Evolutionary conservation across 75 land plant species (phyloP).

Genomic region (Pinus taeda): DNA sequence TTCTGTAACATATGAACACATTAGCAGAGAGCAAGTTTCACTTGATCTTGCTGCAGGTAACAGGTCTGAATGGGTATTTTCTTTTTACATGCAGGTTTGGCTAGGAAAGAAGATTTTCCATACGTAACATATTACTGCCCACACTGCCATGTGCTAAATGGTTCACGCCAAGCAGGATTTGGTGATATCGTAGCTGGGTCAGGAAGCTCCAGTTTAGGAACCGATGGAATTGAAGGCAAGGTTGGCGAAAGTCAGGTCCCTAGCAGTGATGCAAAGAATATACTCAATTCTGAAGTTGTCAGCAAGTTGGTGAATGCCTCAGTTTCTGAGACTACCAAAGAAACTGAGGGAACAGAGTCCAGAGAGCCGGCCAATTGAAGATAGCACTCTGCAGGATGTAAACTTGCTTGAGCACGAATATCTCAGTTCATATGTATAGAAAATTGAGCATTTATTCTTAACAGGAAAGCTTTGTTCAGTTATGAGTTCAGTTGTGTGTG

Average conservation of each 20-base stretch:
- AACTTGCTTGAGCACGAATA: not conserved
- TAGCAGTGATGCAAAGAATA: not conserved
- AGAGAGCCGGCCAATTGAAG: not conserved
- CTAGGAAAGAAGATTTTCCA: conserved; percentile 87
- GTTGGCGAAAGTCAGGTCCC: not conserved
- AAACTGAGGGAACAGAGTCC: not conserved
- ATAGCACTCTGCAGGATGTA: not conserved
- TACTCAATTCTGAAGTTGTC: not conserved
- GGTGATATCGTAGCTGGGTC: conserved; percentile 6
- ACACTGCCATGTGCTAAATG: conserved; percentile 81
- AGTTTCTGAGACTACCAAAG: not conserved
- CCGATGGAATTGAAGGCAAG: not conserved
- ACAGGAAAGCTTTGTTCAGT: not conserved
- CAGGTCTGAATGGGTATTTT: not conserved
- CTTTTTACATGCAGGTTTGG: conserved; percentile 64
- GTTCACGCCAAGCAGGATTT: conserved; percentile 23
- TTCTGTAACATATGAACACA: not conserved
- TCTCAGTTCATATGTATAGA: not conserved
- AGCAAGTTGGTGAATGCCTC: not conserved
- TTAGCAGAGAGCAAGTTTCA: not conserved
- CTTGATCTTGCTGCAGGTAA: not conserved
- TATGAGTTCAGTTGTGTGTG: not conserved
- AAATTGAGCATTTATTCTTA: not conserved
- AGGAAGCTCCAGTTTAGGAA: not conserved
- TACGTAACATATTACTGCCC: conserved; percentile 93